Percentiles rank a stretch among this genome's conserved stretches.
Evolutionary conservation across 1,284 basidiomycete species (phyloP).

Genomic region (Lignosus rhinocerotis): DNA sequence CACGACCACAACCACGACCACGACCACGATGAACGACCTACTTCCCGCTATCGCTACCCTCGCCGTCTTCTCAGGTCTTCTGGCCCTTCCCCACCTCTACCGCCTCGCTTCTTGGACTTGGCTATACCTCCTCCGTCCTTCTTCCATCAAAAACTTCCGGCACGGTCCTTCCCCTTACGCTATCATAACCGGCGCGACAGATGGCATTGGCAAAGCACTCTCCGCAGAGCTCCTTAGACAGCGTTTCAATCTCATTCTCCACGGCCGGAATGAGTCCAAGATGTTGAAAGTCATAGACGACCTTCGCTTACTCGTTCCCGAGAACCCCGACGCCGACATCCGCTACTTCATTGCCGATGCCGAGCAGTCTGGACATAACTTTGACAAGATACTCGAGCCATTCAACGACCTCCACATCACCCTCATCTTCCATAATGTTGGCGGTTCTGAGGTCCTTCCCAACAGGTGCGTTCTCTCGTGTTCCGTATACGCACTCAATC

Average conservation of each 20-base stretch:
- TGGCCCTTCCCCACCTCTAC: constrained; percentile 21
- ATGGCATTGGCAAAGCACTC: constrained; percentile 34
- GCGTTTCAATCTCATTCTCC: constrained; percentile 35
- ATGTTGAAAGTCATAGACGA: constrained; percentile 28
- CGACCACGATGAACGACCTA: not conserved
- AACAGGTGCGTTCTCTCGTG: constrained; percentile 17
- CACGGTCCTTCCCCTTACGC: constrained; percentile 30
- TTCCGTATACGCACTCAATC: not conserved
- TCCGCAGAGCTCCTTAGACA: constrained; percentile 31
- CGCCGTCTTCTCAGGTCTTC: not conserved
- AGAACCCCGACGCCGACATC: constrained; percentile 19
- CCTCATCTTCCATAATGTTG: constrained; percentile 34
- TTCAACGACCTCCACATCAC: constrained; percentile 32
- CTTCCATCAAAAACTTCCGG: constrained; percentile 25
- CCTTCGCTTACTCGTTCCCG: constrained; percentile 14
- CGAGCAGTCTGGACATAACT: constrained; percentile 24
- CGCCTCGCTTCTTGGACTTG: constrained; percentile 27
- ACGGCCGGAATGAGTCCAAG: constrained; percentile 33
- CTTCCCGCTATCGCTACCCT: not conserved
- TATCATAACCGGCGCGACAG: constrained; percentile 33
- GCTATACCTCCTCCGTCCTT: constrained; percentile 31
- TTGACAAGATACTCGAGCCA: constrained; percentile 22
- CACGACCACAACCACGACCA: not conserved
- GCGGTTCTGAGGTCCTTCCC: constrained; percentile 18
- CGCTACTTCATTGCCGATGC: constrained; percentile 33